Conservation (phyloP, 23 red algal genomes). For the Agarophyton chilense region DNA sequence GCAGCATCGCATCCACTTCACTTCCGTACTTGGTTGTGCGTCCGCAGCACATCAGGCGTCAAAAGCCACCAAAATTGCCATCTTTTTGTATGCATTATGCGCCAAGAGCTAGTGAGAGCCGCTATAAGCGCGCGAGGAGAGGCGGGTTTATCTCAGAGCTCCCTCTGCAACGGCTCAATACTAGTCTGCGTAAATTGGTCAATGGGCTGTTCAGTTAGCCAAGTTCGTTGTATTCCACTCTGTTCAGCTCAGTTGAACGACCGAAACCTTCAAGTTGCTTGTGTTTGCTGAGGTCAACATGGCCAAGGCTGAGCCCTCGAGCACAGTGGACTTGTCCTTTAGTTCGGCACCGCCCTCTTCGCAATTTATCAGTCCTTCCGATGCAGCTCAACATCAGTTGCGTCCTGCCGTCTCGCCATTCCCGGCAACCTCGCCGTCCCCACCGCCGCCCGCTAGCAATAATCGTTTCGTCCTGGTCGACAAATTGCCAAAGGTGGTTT, state of each 20-base stretch:
- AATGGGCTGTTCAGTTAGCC: no score
- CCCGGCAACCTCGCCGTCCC: not conserved
- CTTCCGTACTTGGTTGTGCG: no score
- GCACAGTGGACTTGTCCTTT: not conserved
- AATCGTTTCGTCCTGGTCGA: conserved; percentile 8
- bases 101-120: no score
- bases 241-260: not conserved
- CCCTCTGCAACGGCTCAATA: no score
- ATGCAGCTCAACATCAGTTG: conserved; percentile 16
- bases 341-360: not conserved
- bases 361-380: conserved; percentile 2
- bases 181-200: no score
- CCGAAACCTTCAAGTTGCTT: not conserved
- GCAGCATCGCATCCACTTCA: no score
- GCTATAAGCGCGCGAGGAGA: no score
- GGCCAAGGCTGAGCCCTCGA: not conserved
- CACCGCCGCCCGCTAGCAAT: not conserved
- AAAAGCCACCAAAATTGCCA: no score
- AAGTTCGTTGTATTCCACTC: no score
- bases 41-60: no score
- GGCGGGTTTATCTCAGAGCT: no score
- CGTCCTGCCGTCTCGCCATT: not conserved
- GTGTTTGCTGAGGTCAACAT: not conserved
- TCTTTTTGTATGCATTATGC: no score
- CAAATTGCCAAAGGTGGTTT: conserved; percentile 15